phyloP scores from a whole-genome alignment of 2,329 filamentous ascomycete species.

The Trichoderma afroharzianum region DNA sequence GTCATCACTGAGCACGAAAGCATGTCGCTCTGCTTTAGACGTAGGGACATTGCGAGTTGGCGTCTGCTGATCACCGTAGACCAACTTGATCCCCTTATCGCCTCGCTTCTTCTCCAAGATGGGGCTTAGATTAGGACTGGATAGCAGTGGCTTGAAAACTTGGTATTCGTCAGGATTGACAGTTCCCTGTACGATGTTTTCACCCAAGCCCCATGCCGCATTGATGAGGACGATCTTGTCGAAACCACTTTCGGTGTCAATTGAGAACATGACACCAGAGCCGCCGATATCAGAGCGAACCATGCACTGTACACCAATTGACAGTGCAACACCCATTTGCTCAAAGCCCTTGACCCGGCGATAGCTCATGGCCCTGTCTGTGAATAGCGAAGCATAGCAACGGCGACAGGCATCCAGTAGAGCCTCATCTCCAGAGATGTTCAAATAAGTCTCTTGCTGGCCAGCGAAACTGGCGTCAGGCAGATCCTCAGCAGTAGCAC shows the following conservation, averaged over 20 bases:
- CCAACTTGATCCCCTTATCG: constrained; percentile 34
- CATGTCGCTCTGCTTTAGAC: constrained; percentile 32
- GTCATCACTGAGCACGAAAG: constrained; percentile 31
- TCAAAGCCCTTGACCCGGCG: constrained; percentile 28
- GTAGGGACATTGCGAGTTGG: constrained; percentile 36
- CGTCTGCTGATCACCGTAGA: constrained; percentile 28
- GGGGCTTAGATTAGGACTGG: constrained; percentile 25
- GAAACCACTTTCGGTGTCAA: constrained; percentile 38
- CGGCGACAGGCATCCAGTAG: constrained; percentile 34
- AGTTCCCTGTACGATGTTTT: constrained; percentile 36
- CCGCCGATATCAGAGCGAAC: constrained; percentile 33
- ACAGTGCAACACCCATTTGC: constrained; percentile 28
- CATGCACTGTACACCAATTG: constrained; percentile 30
- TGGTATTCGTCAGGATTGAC: constrained; percentile 39
- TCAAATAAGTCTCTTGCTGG: constrained; percentile 37
- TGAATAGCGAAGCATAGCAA: constrained; percentile 39
- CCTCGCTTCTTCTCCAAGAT: constrained; percentile 35
- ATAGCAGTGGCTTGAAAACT: constrained; percentile 36
- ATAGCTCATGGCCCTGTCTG: constrained; percentile 36
- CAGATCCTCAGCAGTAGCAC: constrained; percentile 38
- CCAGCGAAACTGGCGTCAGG: constrained; percentile 38
- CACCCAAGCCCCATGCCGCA: constrained; percentile 35
- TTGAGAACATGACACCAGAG: constrained; percentile 39
- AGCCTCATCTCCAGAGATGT: constrained; percentile 30
- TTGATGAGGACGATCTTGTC: constrained; percentile 39